Conservation (phyloP, 345 rosid species). For the Salix dunnii region DNA sequence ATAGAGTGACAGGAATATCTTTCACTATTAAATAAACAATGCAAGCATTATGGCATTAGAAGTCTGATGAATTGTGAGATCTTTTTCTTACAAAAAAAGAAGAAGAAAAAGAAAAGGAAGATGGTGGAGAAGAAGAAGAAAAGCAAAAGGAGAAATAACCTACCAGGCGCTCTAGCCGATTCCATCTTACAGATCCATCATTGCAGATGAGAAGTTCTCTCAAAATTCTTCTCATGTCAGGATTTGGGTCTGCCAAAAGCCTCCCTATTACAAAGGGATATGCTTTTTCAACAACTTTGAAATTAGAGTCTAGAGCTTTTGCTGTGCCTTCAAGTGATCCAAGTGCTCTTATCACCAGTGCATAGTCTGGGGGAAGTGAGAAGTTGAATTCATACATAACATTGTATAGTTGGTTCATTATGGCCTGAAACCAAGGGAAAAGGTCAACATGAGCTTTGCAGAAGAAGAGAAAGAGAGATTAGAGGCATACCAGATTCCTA, state of each 20-base stretch:
- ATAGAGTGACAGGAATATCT: too few relatives aligned
- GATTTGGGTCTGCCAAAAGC: constrained; percentile 82
- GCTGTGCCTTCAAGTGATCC: constrained; percentile 98
- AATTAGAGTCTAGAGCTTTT: constrained; percentile 83
- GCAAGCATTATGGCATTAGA: neutral
- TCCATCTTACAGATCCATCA: constrained; percentile 94
- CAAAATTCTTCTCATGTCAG: constrained; percentile 89
- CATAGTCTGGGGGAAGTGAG: constrained; percentile 93
- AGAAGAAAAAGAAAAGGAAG: too few relatives aligned
- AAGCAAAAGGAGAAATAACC: constrained; percentile 11
- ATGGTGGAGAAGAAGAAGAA: too few relatives aligned
- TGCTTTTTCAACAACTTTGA: constrained; percentile 85
- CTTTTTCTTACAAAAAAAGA: neutral
- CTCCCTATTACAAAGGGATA: constrained; percentile 88
- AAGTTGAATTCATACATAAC: constrained; percentile 88
- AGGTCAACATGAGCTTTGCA: neutral
- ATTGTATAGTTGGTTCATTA: constrained; percentile 79
- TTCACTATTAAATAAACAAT: neutral
- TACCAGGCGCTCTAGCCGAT: constrained; percentile 88
- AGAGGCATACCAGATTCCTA: neutral
- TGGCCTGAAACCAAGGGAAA: constrained; percentile 47
- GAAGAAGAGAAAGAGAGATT: neutral
- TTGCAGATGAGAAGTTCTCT: constrained; percentile 81
- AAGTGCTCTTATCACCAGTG: constrained; percentile 85
- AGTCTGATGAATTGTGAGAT: neutral